These are phyloP conservation scores for Yarrowia phangngaensis DNA, from an alignment of 805 yeast genomes.

Conservation along the genomic window DNA sequence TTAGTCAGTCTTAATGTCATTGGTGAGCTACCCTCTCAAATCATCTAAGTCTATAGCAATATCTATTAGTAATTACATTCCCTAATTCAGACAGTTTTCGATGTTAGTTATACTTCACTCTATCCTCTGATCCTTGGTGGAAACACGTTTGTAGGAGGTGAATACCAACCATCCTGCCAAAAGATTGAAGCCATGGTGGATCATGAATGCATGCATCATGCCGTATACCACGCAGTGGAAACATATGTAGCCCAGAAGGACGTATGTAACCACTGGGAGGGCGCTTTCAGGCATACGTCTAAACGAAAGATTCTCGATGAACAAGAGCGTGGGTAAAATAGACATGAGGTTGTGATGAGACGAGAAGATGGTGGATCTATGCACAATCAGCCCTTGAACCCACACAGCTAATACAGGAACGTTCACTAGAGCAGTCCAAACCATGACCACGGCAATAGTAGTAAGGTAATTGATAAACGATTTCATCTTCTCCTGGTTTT, in stretches of 20 bases:
- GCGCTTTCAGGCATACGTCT: constrained; percentile 44
- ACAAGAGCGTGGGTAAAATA: constrained; percentile 62
- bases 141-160: constrained; percentile 6
- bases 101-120: too few relatives aligned
- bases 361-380: constrained; percentile 79
- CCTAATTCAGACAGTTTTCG: too few relatives aligned
- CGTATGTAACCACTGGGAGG: constrained; percentile 36
- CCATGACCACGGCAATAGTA: constrained; percentile 61
- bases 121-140: constrained; percentile 6
- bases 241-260: constrained; percentile 52
- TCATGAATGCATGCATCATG: constrained; percentile 75
- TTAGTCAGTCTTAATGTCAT: too few relatives aligned
- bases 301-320: constrained; percentile 54
- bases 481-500: constrained; percentile 30
- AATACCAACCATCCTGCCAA: constrained; percentile 37
- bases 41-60: too few relatives aligned
- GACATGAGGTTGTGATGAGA: constrained; percentile 83
- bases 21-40: too few relatives aligned
- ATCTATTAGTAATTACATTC: too few relatives aligned
- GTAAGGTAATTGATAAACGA: constrained; percentile 54
- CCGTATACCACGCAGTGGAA: constrained; percentile 67
- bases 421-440: constrained; percentile 76
- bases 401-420: constrained; percentile 77
- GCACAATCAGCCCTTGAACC: constrained; percentile 69
- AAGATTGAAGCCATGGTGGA: constrained; percentile 71